Conservation (phyloP, 2,329 filamentous ascomycete genomes). For the Pyrenochaeta sp. region DNA sequence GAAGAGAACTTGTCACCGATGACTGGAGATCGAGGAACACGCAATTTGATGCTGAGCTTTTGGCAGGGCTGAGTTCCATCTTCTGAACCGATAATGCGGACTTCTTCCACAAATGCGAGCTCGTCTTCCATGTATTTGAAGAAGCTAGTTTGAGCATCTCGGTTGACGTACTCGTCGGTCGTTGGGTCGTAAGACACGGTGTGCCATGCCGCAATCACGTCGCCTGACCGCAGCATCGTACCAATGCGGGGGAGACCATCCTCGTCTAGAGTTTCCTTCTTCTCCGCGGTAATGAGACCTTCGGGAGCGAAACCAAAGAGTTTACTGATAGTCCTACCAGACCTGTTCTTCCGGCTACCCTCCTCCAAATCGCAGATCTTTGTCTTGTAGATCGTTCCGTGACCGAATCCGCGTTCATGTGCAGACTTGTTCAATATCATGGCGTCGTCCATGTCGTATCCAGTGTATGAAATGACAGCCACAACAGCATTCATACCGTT, state of each 20-base stretch:
- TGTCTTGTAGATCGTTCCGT: constrained; percentile 97
- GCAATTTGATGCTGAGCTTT: constrained; percentile 89
- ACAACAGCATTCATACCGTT: constrained; percentile 96
- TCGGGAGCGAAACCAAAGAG: constrained; percentile 91
- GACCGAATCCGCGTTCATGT: constrained; percentile 92
- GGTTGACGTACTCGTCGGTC: constrained; percentile 80
- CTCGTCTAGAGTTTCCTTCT: constrained; percentile 77
- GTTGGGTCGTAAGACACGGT: constrained; percentile 77
- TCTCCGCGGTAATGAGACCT: constrained; percentile 72
- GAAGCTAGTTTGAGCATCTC: constrained; percentile 84
- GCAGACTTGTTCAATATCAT: constrained; percentile 99
- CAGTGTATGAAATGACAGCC: constrained; percentile 97
- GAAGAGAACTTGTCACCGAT: constrained; percentile 99
- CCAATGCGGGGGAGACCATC: constrained; percentile 89
- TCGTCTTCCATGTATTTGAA: constrained; percentile 96
- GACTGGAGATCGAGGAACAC: constrained; percentile 85
- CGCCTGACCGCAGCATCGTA: constrained; percentile 77
- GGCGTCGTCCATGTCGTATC: constrained; percentile 99
- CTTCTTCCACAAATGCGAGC: constrained; percentile 87
- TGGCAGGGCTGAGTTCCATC: constrained; percentile 83
- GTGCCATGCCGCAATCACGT: constrained; percentile 88
- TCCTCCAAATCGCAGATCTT: constrained; percentile 90
- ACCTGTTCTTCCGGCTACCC: constrained; percentile 70
- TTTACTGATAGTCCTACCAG: constrained; percentile 74
- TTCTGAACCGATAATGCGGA: constrained; percentile 88